phyloP scores from a whole-genome alignment of 2,329 filamentous ascomycete species.

The Coniella lustricola region DNA sequence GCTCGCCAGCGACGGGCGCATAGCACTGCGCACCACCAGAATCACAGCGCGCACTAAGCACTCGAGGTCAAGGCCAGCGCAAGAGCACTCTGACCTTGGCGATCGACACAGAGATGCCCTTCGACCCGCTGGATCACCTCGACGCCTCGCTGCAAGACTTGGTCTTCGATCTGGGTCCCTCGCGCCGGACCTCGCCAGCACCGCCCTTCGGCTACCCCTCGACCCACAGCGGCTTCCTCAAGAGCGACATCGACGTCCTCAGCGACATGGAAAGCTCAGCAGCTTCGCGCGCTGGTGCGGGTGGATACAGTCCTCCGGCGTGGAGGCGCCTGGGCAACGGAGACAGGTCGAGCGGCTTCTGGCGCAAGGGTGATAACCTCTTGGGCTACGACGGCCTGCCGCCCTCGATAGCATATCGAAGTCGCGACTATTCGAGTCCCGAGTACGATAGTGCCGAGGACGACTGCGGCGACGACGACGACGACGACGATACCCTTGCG shows the following conservation, averaged over 20 bases:
- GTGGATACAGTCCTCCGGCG: slow-evolving; percentile 54
- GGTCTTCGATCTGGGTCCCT: slow-evolving; percentile 33
- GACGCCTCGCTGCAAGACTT: slow-evolving; percentile 42
- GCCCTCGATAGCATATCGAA: slow-evolving; percentile 18
- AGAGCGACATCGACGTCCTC: slow-evolving; percentile 29
- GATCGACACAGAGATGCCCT: slow-evolving; percentile 15
- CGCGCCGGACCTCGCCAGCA: slow-evolving; percentile 24
- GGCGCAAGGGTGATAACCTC: slow-evolving; percentile 39
- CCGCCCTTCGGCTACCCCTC: slow-evolving; percentile 33
- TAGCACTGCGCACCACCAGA: slow-evolving; percentile 14
- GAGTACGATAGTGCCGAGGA: slow-evolving; percentile 29
- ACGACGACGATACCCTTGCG: slow-evolving; percentile 36
- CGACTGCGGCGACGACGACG: slow-evolving; percentile 14
- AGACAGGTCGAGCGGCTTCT: slow-evolving; percentile 51
- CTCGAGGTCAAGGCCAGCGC: background rate
- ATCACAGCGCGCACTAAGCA: slow-evolving; percentile 19
- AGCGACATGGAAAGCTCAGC: slow-evolving; percentile 36
- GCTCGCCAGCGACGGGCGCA: slow-evolving; percentile 11
- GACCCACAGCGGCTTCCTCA: slow-evolving; percentile 36
- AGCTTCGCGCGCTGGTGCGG: slow-evolving; percentile 29
- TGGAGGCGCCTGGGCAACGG: slow-evolving; percentile 56
- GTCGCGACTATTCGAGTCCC: slow-evolving; percentile 22
- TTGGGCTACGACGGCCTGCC: slow-evolving; percentile 18
- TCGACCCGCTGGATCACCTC: slow-evolving; percentile 28
- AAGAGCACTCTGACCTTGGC: background rate